These are phyloP conservation scores for Lagerstroemia speciosa DNA, from an alignment of 345 rosid species.

Conservation along the genomic window DNA sequence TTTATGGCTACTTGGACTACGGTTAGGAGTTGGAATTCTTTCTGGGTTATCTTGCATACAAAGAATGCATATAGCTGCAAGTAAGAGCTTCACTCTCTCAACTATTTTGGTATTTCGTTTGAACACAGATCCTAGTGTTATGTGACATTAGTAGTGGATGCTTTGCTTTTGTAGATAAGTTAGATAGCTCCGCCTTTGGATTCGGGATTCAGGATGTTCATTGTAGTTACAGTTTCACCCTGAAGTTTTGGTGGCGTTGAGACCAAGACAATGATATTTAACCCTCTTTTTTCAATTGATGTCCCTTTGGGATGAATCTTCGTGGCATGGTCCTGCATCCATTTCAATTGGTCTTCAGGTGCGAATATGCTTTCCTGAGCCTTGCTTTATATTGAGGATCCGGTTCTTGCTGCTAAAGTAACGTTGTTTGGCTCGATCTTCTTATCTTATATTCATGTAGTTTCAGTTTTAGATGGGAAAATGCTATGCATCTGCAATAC, in stretches of 20 bases:
- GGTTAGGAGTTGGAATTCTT: background rate
- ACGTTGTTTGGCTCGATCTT: background rate
- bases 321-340: background rate
- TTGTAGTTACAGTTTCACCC: background rate
- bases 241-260: background rate
- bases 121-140: background rate
- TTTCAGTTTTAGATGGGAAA: too few species aligned
- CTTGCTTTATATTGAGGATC: background rate
- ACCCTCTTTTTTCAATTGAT: background rate
- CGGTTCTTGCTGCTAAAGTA: background rate
- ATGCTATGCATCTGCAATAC: too few species aligned
- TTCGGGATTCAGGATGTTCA: background rate
- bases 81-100: background rate
- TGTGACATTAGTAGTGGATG: background rate
- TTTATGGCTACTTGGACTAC: background rate
- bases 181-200: background rate
- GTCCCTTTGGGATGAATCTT: background rate
- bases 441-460: background rate
- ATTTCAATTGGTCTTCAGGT: background rate
- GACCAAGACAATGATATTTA: background rate
- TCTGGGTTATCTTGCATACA: background rate
- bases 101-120: background rate
- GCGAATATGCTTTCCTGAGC: background rate
- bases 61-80: background rate
- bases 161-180: constrained; percentile 4